A percentile compares a stretch with the other conserved stretches of the same genome.
These are phyloP conservation scores for Ascochyta fabae DNA, from an alignment of 2,329 filamentous ascomycete species.

Conservation along the genomic window DNA sequence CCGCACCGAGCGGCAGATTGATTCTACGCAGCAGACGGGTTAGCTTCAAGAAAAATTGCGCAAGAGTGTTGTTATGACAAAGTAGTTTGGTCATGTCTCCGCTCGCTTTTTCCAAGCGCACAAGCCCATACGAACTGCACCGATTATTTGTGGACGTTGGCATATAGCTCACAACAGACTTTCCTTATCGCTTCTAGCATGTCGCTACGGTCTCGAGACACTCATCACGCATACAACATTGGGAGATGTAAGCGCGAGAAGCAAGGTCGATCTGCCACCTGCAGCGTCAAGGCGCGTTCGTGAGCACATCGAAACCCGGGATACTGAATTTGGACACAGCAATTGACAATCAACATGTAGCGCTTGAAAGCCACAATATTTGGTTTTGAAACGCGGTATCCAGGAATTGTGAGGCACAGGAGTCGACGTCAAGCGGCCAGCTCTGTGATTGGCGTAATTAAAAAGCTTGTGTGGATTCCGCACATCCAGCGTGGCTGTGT, in stretches of 20 bases:
- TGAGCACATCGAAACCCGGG: background rate
- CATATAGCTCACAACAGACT: conserved; percentile 1
- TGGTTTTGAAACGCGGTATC: conserved; percentile 16
- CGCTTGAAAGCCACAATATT: conserved; percentile 3
- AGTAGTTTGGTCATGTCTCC: background rate
- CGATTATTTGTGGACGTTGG: background rate
- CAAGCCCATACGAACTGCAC: background rate
- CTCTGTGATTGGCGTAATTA: conserved; percentile 5
- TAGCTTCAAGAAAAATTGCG: conserved; percentile 1
- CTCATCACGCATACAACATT: background rate
- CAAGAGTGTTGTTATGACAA: background rate
- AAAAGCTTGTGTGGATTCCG: conserved; percentile 11
- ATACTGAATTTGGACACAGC: conserved; percentile 13
- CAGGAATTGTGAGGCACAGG: conserved; percentile 1
- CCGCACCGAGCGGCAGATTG: conserved; percentile 6
- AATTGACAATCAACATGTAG: conserved; percentile 2
- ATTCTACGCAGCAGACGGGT: background rate
- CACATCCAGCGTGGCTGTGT: conserved; percentile 27
- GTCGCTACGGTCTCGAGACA: background rate
- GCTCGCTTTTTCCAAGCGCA: background rate
- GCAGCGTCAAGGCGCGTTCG: background rate
- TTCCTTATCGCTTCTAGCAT: background rate
- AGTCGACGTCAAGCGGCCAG: conserved; percentile 9
- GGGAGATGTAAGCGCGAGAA: background rate
- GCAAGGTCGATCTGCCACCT: background rate